A percentile compares a stretch with the other conserved stretches of the same genome.
Conservation (phyloP, 495 filamentous ascomycete species). For the Achaetomiella virescens region DNA sequence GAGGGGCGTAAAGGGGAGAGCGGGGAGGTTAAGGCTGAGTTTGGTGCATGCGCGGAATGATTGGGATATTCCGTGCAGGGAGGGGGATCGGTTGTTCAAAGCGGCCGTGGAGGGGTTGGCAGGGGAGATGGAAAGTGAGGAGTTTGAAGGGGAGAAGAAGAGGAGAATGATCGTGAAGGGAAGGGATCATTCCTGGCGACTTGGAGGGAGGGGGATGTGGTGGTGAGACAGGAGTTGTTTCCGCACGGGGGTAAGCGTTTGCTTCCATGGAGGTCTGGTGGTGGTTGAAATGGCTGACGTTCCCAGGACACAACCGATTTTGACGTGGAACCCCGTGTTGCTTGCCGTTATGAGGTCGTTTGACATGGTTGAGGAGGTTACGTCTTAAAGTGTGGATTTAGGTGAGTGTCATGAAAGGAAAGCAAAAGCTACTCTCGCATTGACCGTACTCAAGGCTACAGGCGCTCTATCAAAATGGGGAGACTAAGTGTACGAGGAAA, state of each 20-base stretch:
- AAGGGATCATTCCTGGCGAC: constrained; percentile 37
- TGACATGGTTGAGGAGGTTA: constrained; percentile 15
- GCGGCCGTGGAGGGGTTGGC: constrained; percentile 49
- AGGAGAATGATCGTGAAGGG: constrained; percentile 30
- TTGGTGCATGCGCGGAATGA: constrained; percentile 73
- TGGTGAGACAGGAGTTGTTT: constrained; percentile 49
- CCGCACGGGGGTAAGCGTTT: constrained; percentile 48
- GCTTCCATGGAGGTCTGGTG: not conserved
- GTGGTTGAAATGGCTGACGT: constrained; percentile 9
- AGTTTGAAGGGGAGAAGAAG: constrained; percentile 36
- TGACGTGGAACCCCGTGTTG: constrained; percentile 48
- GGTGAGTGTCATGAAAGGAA: not conserved
- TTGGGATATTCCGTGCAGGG: constrained; percentile 63
- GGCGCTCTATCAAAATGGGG: not conserved
- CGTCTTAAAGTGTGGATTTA: not conserved
- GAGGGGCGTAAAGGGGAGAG: constrained; percentile 37
- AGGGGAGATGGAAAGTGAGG: constrained; percentile 29
- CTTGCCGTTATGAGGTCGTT: constrained; percentile 63
- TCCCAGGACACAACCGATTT: constrained; percentile 53
- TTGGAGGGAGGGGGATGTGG: constrained; percentile 35
- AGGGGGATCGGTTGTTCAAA: constrained; percentile 51
- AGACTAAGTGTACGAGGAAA: not conserved
- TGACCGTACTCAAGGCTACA: too few species aligned
- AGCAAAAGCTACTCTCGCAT: too few species aligned
- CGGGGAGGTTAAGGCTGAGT: constrained; percentile 51